phyloP scores from a whole-genome alignment of 352 stramenopile species.

The Blastocystis sp. region DNA sequence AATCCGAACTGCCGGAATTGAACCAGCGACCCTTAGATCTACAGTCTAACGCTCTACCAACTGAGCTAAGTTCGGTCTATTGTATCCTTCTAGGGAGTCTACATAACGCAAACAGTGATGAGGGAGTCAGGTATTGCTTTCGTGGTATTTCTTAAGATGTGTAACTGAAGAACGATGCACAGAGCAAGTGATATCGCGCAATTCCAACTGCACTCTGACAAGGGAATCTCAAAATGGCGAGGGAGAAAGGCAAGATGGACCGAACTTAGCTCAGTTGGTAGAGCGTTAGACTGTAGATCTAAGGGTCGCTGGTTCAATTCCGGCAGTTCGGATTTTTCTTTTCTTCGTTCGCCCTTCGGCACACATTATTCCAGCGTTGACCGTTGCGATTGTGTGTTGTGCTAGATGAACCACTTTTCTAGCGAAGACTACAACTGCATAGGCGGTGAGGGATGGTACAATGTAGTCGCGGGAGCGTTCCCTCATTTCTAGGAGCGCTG shows the following conservation, averaged over 20 bases:
- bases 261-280: neutral
- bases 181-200: no score
- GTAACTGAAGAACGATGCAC: no score
- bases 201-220: no score
- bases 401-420: no score
- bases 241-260: neutral
- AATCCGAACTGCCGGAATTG: conserved; percentile 67
- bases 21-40: neutral
- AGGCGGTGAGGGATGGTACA: conserved; percentile 55
- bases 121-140: neutral
- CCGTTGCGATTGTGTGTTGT: no score
- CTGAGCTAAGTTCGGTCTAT: neutral
- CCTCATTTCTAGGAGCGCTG: conserved; percentile 45
- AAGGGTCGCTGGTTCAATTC: conserved; percentile 26
- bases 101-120: neutral
- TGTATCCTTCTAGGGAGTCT: neutral
- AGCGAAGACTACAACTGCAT: conserved; percentile 48
- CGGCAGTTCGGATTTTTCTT: conserved; percentile 63
- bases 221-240: neutral
- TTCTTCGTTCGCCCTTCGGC: neutral
- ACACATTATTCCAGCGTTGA: no score
- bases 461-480: neutral
- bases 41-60: neutral
- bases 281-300: neutral
- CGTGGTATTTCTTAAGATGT: no score